Evolutionary conservation across 2,329 filamentous ascomycete species (phyloP).

Genomic region (Hypoxylon sp.): DNA sequence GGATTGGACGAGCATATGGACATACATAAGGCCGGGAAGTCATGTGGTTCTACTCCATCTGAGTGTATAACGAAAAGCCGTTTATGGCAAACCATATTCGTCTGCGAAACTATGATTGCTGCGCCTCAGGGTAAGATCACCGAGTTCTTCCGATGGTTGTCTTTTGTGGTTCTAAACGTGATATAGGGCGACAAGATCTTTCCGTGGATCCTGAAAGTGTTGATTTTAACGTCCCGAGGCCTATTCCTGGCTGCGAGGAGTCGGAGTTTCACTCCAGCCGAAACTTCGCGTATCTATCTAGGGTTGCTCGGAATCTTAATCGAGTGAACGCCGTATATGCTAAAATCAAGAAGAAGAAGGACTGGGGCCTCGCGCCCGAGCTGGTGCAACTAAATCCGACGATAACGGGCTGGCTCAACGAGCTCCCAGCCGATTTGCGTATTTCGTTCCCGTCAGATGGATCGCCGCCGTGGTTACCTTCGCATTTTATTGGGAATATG

Average conservation of each 20-base stretch:
- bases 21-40: slow-evolving; percentile 74
- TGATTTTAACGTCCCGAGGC: slow-evolving; percentile 73
- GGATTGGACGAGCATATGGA: slow-evolving; percentile 87
- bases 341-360: slow-evolving; percentile 74
- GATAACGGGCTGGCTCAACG: slow-evolving; percentile 78
- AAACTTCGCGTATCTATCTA: slow-evolving; percentile 83
- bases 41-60: slow-evolving; percentile 72
- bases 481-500: slow-evolving; percentile 87
- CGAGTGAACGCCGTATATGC: slow-evolving; percentile 79
- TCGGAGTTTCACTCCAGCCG: slow-evolving; percentile 80
- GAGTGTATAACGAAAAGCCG: slow-evolving; percentile 88
- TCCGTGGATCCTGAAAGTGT: slow-evolving; percentile 78
- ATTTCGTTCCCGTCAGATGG: slow-evolving; percentile 81
- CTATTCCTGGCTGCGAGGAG: slow-evolving; percentile 73
- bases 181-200: slow-evolving; percentile 77
- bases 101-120: slow-evolving; percentile 91
- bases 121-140: slow-evolving; percentile 80
- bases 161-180: slow-evolving; percentile 26
- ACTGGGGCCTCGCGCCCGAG: slow-evolving; percentile 87
- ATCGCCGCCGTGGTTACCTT: slow-evolving; percentile 83
- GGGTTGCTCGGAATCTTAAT: slow-evolving; percentile 79
- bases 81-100: slow-evolving; percentile 88
- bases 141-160: neutral
- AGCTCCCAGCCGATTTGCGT: slow-evolving; percentile 80
- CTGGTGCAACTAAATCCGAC: slow-evolving; percentile 81